Evolutionary conservation across 768 basidiomycete genomes (phyloP), one percentile per base, ranked within the genome.

Genomic region (Boletus coccyginus): DNA sequence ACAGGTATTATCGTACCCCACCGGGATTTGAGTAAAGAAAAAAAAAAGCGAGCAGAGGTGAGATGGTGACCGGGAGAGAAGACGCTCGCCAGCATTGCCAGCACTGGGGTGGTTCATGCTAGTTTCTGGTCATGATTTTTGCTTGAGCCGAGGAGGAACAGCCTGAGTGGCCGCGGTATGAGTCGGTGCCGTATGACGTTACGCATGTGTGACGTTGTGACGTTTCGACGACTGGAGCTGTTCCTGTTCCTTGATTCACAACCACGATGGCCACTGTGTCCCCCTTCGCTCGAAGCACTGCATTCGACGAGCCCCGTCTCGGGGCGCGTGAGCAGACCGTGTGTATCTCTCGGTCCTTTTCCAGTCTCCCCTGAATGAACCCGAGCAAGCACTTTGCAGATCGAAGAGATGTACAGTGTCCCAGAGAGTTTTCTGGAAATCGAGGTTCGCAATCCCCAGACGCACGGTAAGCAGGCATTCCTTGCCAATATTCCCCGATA

Each of bases 401-500:
- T 97, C 65, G 95, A 98, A 74, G 95, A 98, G 76, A 96, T 97
- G 94, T 99, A 98, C 70, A 91, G 90, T 62, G 88, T 96, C 7
- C 96, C 96, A 36, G 95, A 98, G 74, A 94, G 91, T 67, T 97
- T 96, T 71, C 78, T 98, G 46, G 96, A 98, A 77, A 97, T 99
- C 62, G 96, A 99, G 72, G 93, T 98, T 8, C 80, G 91, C 64
- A 97, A 96, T 70, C 95, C 96, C 8, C 93, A 96, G 74, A 99
- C 96, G 0, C 96, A 98, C 64, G 96, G 95, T 93, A 55, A 53
- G 56, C 21, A 8, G 24, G 16, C 16, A 7, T 31, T 36, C 7
- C 10, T 16, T 5, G 0, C 19, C 41, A 4, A 7, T 14, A 31
- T 31, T 3, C 10, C 1, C 27, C 11, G 12, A 43, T 29, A 31